Evolutionary conservation across 441 rosid genomes (phyloP).

Genomic region (Euphorbia celastroides): DNA sequence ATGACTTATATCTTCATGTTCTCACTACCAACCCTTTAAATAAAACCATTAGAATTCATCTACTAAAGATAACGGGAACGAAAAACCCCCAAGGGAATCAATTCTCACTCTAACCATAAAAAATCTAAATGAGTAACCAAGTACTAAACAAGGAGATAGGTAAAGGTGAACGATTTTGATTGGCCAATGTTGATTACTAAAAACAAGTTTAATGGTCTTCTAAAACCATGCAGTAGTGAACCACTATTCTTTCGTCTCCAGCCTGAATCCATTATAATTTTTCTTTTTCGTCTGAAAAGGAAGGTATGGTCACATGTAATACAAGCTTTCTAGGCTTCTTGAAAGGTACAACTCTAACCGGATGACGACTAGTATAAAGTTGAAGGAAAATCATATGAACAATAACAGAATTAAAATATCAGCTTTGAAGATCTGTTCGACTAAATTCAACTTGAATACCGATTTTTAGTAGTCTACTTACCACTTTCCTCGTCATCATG

Average conservation of each 20-base stretch:
- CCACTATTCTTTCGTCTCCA: not conserved
- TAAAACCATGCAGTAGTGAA: constrained; percentile 5
- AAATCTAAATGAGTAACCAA: not conserved
- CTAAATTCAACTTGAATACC: not conserved
- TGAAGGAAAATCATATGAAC: constrained; percentile 5
- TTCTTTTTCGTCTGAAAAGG: not conserved
- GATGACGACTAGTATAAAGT: not conserved
- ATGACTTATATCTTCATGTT: not conserved
- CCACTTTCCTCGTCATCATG: constrained; percentile 70
- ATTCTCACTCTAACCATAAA: not conserved
- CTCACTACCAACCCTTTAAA: not conserved
- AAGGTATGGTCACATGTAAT: not conserved
- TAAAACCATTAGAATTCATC: not conserved
- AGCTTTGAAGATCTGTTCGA: not conserved
- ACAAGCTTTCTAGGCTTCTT: not conserved
- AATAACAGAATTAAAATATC: constrained; percentile 4
- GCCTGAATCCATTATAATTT: not conserved
- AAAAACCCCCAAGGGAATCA: not conserved
- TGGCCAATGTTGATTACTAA: not conserved
- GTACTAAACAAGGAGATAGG: no score
- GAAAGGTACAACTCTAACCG: not conserved
- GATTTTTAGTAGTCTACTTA: constrained; percentile 23
- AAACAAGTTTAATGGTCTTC: not conserved
- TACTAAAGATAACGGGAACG: not conserved
- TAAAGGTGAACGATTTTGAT: no score